Conservation (phyloP, 2,329 filamentous ascomycete species). For the Sclerotinia sclerotiorum region DNA sequence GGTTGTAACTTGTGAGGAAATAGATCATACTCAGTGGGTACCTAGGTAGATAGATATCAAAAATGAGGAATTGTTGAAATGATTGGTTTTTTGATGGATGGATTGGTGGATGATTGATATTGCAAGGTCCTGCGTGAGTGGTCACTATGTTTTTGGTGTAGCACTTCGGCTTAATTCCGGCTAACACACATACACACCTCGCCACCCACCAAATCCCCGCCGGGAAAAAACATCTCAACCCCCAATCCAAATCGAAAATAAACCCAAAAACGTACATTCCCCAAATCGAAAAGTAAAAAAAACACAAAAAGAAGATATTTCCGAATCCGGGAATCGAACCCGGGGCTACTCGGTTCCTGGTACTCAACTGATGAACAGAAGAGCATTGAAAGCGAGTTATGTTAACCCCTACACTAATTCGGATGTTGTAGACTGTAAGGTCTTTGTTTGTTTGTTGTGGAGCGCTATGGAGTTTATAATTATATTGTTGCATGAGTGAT, state of each 20-base stretch:
- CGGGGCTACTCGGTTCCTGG: background rate
- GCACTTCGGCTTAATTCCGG: background rate
- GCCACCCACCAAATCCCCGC: too few species aligned
- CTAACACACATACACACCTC: too few species aligned
- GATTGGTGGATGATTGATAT: too few species aligned
- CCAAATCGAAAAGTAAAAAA: too few species aligned
- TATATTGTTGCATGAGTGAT: background rate
- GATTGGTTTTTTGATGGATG: background rate
- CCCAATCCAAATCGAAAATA: too few species aligned
- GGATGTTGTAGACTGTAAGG: background rate
- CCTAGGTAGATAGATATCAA: slow-evolving; percentile 1
- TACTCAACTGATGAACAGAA: background rate
- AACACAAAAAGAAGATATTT: too few species aligned
- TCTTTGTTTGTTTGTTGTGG: background rate
- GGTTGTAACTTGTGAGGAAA: too few species aligned
- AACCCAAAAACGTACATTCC: too few species aligned
- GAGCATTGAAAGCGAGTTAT: slow-evolving; percentile 13
- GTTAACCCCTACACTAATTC: slow-evolving; percentile 24
- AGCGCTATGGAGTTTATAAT: rapidly evolving
- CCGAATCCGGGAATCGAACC: slow-evolving; percentile 25
- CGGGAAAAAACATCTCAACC: too few species aligned
- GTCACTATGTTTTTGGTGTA: background rate
- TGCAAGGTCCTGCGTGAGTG: background rate
- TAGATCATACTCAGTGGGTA: background rate
- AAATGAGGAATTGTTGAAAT: background rate